Evolutionary conservation across 2,329 filamentous ascomycete species (phyloP).

Genomic region (Phyllosticta capitalensis): DNA sequence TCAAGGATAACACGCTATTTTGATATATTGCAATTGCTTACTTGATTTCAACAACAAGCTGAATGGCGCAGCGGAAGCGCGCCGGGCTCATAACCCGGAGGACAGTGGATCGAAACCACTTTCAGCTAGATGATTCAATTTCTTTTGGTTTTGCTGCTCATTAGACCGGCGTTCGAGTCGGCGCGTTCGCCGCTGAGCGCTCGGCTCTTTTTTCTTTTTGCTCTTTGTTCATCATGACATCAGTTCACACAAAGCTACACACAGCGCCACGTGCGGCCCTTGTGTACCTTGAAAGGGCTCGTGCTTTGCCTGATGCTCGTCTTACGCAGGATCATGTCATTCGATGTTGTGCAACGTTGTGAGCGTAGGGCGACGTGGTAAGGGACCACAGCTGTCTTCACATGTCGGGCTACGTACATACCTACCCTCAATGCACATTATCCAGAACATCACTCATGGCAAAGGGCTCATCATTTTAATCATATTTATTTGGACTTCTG

Average conservation of each 20-base stretch:
- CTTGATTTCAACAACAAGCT: background rate
- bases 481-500: background rate
- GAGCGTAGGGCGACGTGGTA: too few species aligned
- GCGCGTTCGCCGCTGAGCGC: background rate
- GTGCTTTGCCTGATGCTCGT: background rate
- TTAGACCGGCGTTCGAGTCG: background rate
- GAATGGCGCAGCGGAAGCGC: background rate
- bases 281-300: background rate
- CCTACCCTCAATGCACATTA: too few species aligned
- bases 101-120: background rate
- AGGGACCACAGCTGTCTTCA: background rate
- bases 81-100: background rate
- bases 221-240: background rate
- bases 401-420: too few species aligned
- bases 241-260: background rate
- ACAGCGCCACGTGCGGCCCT: background rate
- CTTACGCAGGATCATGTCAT: background rate
- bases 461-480: background rate
- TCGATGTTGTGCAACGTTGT: background rate
- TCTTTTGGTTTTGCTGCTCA: background rate
- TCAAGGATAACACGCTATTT: too few species aligned
- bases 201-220: background rate
- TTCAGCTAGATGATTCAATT: background rate
- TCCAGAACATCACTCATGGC: too few species aligned
- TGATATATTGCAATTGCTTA: too few species aligned